These are phyloP conservation scores for Lachancea kluyveri DNA, from an alignment of 805 yeast species.

Conservation along the genomic window DNA sequence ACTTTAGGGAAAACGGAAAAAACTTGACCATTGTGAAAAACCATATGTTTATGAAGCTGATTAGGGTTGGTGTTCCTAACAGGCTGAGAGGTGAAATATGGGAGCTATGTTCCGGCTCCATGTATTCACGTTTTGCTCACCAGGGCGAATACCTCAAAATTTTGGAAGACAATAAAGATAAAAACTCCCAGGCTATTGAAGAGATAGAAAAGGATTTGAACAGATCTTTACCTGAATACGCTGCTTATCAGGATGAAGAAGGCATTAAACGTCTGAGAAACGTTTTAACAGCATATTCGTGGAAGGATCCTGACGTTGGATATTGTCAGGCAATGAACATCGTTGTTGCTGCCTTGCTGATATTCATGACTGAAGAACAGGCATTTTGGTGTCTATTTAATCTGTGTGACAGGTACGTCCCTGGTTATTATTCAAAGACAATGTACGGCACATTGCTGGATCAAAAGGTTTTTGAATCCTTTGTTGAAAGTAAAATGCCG, in stretches of 20 bases:
- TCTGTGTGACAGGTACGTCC: slow-evolving; percentile 78
- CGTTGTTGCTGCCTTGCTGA: slow-evolving; percentile 70
- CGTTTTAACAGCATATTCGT: slow-evolving; percentile 88
- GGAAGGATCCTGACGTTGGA: slow-evolving; percentile 96
- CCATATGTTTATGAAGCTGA: slow-evolving; percentile 71
- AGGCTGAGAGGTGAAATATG: slow-evolving; percentile 91
- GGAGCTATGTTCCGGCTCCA: slow-evolving; percentile 88
- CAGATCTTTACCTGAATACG: slow-evolving; percentile 91
- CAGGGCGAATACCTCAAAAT: slow-evolving; percentile 53
- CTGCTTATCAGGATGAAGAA: slow-evolving; percentile 81
- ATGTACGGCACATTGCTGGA: slow-evolving; percentile 96
- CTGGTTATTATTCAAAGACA: slow-evolving; percentile 93
- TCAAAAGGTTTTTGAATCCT: slow-evolving; percentile 86
- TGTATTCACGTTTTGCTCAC: slow-evolving; percentile 62
- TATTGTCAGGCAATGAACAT: slow-evolving; percentile 99
- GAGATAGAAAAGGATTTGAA: slow-evolving; percentile 95
- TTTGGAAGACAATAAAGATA: slow-evolving; percentile 54
- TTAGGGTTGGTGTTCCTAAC: slow-evolving; percentile 92
- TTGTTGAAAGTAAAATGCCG: slow-evolving; percentile 89
- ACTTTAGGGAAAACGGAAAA: slow-evolving; percentile 76
- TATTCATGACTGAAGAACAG: slow-evolving; percentile 92
- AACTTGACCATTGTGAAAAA: slow-evolving; percentile 70
- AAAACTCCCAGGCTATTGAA: slow-evolving; percentile 78
- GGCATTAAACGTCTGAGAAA: slow-evolving; percentile 82
- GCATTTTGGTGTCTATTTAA: slow-evolving; percentile 88